phyloP scores from a whole-genome alignment of 2,329 filamentous ascomycete species.

The Ascochyta rabiei region DNA sequence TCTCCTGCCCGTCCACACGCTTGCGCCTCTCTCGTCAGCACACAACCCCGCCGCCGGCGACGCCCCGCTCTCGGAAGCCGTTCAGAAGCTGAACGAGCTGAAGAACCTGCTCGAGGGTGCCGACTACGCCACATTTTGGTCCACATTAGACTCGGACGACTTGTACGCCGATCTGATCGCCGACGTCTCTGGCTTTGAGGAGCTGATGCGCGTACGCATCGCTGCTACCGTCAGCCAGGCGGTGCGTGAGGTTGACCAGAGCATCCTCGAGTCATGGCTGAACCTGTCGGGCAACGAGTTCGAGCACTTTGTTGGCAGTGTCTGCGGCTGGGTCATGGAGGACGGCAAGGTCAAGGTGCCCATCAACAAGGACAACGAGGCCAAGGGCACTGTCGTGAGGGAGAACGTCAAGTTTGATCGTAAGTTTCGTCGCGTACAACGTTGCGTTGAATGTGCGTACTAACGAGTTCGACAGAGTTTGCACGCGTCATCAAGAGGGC shows the following conservation, averaged over 20 bases:
- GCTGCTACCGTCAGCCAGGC: constrained; percentile 88
- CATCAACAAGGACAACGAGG: constrained; percentile 87
- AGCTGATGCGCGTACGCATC: constrained; percentile 88
- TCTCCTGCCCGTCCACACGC: constrained; percentile 84
- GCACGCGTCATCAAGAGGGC: constrained; percentile 45
- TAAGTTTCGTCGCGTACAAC: constrained; percentile 39
- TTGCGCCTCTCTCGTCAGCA: constrained; percentile 63
- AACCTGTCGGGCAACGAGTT: constrained; percentile 55
- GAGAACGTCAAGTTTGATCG: constrained; percentile 92
- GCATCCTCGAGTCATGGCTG: constrained; percentile 57
- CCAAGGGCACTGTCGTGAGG: constrained; percentile 90
- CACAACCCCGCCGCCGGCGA: constrained; percentile 65
- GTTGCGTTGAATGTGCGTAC: not conserved
- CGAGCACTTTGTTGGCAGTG: constrained; percentile 56
- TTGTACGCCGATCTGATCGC: constrained; percentile 94
- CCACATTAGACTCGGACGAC: constrained; percentile 88
- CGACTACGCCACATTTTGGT: constrained; percentile 93
- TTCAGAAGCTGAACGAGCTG: constrained; percentile 83
- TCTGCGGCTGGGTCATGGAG: constrained; percentile 83
- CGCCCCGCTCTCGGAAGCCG: constrained; percentile 78
- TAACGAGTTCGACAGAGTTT: constrained; percentile 38
- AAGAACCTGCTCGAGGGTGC: constrained; percentile 88
- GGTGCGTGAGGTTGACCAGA: constrained; percentile 70
- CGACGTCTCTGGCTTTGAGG: constrained; percentile 94
- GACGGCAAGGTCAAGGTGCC: constrained; percentile 74